Conservation (phyloP, 345 rosid species). For the Eucalyptus dawsonii region DNA sequence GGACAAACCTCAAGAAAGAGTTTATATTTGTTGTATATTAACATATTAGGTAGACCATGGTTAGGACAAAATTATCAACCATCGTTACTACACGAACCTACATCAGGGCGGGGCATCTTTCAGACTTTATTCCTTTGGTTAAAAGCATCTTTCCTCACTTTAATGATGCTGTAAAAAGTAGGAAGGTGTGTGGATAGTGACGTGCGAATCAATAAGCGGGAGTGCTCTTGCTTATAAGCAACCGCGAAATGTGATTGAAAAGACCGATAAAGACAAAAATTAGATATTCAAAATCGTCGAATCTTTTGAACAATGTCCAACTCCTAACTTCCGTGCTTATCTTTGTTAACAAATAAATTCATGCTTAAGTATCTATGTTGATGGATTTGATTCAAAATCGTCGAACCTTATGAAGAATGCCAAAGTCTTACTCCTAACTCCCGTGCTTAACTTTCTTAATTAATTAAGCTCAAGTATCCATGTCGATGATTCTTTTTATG, state of each 20-base stretch:
- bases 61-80: too few relatives aligned
- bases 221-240: not conserved
- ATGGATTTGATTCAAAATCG: too few relatives aligned
- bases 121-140: too few relatives aligned
- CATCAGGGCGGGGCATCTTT: not conserved
- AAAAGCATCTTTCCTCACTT: not conserved
- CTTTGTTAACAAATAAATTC: not conserved
- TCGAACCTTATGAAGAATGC: too few relatives aligned
- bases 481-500: not conserved
- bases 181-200: fast-evolving
- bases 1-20: too few relatives aligned
- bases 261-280: not conserved
- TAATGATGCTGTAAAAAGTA: not conserved
- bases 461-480: not conserved
- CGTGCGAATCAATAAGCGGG: too few relatives aligned
- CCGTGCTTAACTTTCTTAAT: too few relatives aligned
- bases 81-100: not conserved
- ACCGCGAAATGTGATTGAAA: not conserved
- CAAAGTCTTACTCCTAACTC: too few relatives aligned
- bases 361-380: too few relatives aligned
- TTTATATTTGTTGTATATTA: too few relatives aligned
- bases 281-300: not conserved
- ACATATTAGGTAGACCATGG: too few relatives aligned
- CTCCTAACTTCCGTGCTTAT: not conserved
- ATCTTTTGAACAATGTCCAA: not conserved